These are phyloP conservation scores for Pythium monospermum DNA, from an alignment of 352 stramenopile species.

Conservation along the genomic window DNA sequence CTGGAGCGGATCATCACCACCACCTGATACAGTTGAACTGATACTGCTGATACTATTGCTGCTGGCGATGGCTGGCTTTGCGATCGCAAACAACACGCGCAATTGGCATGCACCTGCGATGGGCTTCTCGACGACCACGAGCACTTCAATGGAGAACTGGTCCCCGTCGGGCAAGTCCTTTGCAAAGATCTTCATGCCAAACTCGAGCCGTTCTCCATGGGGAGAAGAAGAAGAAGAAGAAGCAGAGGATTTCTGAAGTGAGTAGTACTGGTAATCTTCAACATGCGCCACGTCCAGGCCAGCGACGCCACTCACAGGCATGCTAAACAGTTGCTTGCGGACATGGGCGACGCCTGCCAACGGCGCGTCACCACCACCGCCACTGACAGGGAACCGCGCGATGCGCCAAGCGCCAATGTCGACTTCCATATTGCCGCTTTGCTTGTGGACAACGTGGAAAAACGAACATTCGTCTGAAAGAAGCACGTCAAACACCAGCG, in stretches of 20 bases:
- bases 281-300: conserved; percentile 39
- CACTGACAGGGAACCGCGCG: conserved; percentile 5
- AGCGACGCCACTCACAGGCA: conserved; percentile 45
- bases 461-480: conserved; percentile 56
- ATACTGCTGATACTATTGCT: neutral
- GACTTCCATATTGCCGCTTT: conserved; percentile 54
- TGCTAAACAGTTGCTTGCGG: conserved; percentile 52
- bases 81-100: conserved; percentile 39
- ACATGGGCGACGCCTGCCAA: too few species aligned
- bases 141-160: conserved; percentile 41
- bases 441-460: conserved; percentile 26
- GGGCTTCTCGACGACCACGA: conserved; percentile 10
- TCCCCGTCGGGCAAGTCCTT: conserved; percentile 45
- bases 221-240: too few species aligned
- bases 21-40: neutral
- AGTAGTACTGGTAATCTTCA: conserved; percentile 62
- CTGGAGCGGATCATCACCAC: conserved; percentile 30
- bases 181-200: conserved; percentile 63
- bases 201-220: conserved; percentile 53
- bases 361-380: neutral
- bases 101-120: conserved; percentile 16
- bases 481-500: conserved; percentile 50
- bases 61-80: neutral
- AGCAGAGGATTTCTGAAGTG: conserved; percentile 16
- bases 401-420: conserved; percentile 52